Evolutionary conservation across 2,329 filamentous ascomycete genomes (phyloP), one percentile per base, ranked within the genome.

Genomic region (Gyromitra esculenta): DNA sequence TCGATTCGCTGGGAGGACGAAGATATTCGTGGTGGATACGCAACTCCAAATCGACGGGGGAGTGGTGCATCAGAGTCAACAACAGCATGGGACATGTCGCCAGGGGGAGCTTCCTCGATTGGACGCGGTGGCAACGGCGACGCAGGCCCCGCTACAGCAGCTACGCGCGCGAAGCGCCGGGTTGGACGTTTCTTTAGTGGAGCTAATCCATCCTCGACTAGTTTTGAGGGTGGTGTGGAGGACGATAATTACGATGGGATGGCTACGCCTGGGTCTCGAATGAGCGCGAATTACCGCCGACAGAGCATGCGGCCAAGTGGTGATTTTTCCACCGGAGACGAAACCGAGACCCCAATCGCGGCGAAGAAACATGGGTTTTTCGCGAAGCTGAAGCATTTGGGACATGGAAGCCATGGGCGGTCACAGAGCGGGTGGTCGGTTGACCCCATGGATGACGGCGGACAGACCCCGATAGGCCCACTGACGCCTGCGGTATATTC

Each of bases 301-400:
- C 59, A 54, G 21, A 60, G 52, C 21, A 41, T 39, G 43, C 50
- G 77, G 13, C 54, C 62, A 5, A 80, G 80, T 15, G 74, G 78
- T 5, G 80, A 81, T 57, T 81, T 79, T 63, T 76, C 76, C 11
- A 78, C 75, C 7, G 80, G 80, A 9, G 80, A 81, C 31, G 80
- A 80, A 71, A 77, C 78, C 8, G 80, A 81, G 65, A 80, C 75
- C 4, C 71, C 80, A 6, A 73, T 79, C 43, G 75, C 77, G 18
- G 66, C 78, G 11, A 78, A 76, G 70, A 77, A 79, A 54, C 79
- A 77, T 8, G 78, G 79, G 37, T 79, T 81, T 59, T 81, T 81
- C 43, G 79, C 80, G 9, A 81, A 80, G 72, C 52, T 81, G 21
- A 79, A 77, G 64, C 75, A 78, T 45, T 78, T 81, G 21, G 77